phyloP scores from a whole-genome alignment of 768 basidiomycete genomes.

The Chalciporus piperatus region DNA sequence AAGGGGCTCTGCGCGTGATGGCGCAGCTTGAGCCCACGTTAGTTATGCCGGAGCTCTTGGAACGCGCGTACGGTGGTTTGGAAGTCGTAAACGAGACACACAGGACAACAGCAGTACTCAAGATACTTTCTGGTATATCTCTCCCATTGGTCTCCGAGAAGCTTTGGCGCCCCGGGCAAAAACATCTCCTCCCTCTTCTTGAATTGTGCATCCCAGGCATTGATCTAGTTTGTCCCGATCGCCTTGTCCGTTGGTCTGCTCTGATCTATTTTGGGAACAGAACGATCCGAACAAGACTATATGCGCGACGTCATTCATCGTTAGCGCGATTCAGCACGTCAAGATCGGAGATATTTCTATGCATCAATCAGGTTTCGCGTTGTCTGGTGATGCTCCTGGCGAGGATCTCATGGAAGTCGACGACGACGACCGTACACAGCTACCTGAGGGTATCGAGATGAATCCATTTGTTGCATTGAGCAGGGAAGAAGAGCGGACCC shows the following conservation, averaged over 20 bases:
- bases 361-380: slow-evolving; percentile 52
- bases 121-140: slow-evolving; percentile 75
- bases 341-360: slow-evolving; percentile 75
- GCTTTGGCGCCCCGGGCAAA: slow-evolving; percentile 83
- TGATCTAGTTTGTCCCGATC: slow-evolving; percentile 58
- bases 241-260: background rate
- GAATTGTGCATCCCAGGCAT: slow-evolving; percentile 91
- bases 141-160: slow-evolving; percentile 74
- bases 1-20: slow-evolving; percentile 74
- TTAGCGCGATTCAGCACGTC: slow-evolving; percentile 68
- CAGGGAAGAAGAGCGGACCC: slow-evolving; percentile 64
- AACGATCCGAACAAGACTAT: slow-evolving; percentile 81
- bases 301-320: slow-evolving; percentile 77
- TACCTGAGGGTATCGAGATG: slow-evolving; percentile 50
- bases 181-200: slow-evolving; percentile 82
- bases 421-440: slow-evolving; percentile 37
- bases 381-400: slow-evolving; percentile 51
- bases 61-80: slow-evolving; percentile 88
- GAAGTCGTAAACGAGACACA: slow-evolving; percentile 95
- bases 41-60: slow-evolving; percentile 88
- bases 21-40: slow-evolving; percentile 78
- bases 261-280: slow-evolving; percentile 34
- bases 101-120: slow-evolving; percentile 87
- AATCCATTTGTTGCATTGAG: slow-evolving; percentile 40
- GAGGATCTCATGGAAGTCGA: slow-evolving; percentile 57